A percentile compares a stretch with the other conserved stretches of the same genome.
These are phyloP conservation scores for Flaveria bidentis DNA, from an alignment of 129 eudicot species.

Conservation along the genomic window DNA sequence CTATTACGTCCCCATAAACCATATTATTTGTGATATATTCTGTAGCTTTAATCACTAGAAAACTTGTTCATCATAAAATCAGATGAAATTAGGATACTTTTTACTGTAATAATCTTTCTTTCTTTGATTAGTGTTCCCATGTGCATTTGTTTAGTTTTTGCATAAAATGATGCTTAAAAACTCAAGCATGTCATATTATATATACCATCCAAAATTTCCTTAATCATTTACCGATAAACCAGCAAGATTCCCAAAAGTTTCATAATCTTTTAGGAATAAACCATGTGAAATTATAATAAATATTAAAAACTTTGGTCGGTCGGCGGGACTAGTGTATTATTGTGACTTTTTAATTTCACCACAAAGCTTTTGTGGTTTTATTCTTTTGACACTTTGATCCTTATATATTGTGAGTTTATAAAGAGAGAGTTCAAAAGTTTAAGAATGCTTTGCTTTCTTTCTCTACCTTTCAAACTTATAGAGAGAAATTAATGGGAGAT, in stretches of 20 bases:
- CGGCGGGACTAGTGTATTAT: too few relatives aligned
- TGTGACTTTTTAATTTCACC: too few relatives aligned
- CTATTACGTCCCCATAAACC: slow-evolving; percentile 17
- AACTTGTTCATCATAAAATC: neutral
- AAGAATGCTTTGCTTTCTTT: too few relatives aligned
- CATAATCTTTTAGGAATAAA: neutral
- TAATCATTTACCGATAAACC: slow-evolving; percentile 1
- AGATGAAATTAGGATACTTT: neutral
- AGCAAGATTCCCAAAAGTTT: slow-evolving; percentile 9
- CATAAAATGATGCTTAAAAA: neutral
- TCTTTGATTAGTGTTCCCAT: neutral
- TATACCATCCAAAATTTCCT: slow-evolving; percentile 14
- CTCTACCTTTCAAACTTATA: too few relatives aligned
- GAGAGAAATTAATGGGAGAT: too few relatives aligned
- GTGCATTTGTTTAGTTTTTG: neutral
- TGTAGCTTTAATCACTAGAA: neutral
- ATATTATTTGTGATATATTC: neutral
- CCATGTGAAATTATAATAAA: neutral
- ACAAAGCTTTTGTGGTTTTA: too few relatives aligned
- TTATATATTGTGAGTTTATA: too few relatives aligned
- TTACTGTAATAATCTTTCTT: neutral
- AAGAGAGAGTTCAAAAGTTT: too few relatives aligned
- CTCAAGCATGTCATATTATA: neutral
- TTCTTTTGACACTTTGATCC: too few relatives aligned
- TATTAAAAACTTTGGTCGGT: too few relatives aligned